Evolutionary conservation across 139 green algal species (phyloP).

Genomic region (Haematococcus lacustris): DNA sequence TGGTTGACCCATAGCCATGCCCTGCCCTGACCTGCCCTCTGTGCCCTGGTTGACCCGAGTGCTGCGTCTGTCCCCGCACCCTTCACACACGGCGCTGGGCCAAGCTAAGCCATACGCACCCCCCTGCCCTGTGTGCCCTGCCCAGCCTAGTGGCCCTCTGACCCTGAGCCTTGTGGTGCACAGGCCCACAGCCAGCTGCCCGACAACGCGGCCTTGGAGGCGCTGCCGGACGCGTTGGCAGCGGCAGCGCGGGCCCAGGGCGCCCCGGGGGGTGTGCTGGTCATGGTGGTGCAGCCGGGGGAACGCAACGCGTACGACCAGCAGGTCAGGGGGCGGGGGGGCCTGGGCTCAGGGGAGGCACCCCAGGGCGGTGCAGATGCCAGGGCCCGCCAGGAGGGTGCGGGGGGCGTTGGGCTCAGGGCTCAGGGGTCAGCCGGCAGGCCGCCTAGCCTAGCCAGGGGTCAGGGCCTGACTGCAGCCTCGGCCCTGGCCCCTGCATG

Average conservation of each 20-base stretch:
- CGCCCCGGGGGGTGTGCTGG: conserved; percentile 39
- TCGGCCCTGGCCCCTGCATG: too few relatives aligned
- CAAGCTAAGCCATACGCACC: too few relatives aligned
- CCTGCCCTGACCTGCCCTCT: background rate
- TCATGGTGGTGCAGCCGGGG: conserved; percentile 89
- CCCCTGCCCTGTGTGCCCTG: too few relatives aligned
- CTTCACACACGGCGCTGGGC: too few relatives aligned
- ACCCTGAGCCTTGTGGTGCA: background rate
- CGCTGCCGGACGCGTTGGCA: conserved; percentile 38
- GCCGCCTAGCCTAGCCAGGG: background rate
- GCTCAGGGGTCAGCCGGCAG: background rate
- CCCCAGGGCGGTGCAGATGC: background rate
- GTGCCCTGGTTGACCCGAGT: too few relatives aligned
- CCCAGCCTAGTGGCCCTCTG: too few relatives aligned
- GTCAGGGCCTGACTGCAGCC: background rate
- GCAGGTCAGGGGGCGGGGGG: conserved; percentile 30
- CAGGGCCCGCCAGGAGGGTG: background rate
- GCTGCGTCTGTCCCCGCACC: too few relatives aligned
- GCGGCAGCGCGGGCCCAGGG: conserved; percentile 20
- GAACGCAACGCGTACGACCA: conserved; percentile 94
- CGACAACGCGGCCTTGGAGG: conserved; percentile 52
- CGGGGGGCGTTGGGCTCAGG: background rate
- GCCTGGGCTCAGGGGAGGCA: background rate
- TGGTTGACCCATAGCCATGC: background rate
- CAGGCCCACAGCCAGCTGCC: conserved; percentile 53